phyloP scores from a whole-genome alignment of 1,284 basidiomycete species.

The Pseudozyma hubeiensis region DNA sequence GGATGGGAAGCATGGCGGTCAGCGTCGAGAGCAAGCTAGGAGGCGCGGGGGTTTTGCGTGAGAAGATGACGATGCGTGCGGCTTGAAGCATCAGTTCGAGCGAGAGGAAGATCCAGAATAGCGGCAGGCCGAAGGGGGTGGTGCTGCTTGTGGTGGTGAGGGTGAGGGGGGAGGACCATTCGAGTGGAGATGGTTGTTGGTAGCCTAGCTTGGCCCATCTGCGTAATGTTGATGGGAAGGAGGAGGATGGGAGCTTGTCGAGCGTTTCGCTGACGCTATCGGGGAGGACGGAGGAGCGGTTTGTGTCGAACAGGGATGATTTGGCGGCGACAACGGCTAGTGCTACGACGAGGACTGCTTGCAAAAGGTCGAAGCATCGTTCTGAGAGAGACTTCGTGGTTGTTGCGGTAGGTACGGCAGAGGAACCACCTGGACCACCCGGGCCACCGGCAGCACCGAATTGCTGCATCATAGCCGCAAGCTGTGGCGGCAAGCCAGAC shows the following conservation, averaged over 20 bases:
- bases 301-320: constrained; percentile 39
- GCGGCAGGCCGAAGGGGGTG: constrained; percentile 30
- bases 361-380: constrained; percentile 38
- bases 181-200: constrained; percentile 20
- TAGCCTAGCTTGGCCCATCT: constrained; percentile 61
- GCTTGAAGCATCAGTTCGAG: constrained; percentile 61
- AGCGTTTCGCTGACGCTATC: constrained; percentile 14
- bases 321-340: constrained; percentile 40
- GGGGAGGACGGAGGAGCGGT: constrained; percentile 28
- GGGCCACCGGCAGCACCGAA: constrained; percentile 29
- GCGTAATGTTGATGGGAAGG: constrained; percentile 21
- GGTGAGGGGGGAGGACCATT: constrained; percentile 23
- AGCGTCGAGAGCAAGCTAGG: constrained; percentile 37
- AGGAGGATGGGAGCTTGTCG: constrained; percentile 6
- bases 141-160: background rate
- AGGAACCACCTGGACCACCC: constrained; percentile 6
- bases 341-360: constrained; percentile 34
- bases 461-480: constrained; percentile 56
- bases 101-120: constrained; percentile 66
- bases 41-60: constrained; percentile 34
- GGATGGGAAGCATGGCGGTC: constrained; percentile 39
- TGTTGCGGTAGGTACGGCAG: constrained; percentile 8
- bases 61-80: constrained; percentile 47
- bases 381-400: constrained; percentile 28
- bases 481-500: constrained; percentile 42